These are phyloP conservation scores for Ophiostoma tasmaniense DNA, from an alignment of 2,329 filamentous ascomycete species.

Conservation along the genomic window DNA sequence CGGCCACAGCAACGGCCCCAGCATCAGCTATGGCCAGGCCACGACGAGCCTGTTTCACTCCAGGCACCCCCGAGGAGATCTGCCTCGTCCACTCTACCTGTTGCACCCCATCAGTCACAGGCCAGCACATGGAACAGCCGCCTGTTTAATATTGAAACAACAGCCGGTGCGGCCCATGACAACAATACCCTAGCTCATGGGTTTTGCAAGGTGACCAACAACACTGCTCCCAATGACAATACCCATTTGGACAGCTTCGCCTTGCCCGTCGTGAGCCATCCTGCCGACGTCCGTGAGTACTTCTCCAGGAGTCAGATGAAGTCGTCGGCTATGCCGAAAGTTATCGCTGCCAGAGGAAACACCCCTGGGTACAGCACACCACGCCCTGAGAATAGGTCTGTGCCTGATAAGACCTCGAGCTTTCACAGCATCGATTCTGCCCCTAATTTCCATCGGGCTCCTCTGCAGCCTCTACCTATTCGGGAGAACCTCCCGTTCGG, in stretches of 20 bases:
- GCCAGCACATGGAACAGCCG: constrained; percentile 8
- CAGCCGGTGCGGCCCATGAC: neutral
- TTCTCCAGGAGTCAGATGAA: neutral
- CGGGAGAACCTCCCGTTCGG: neutral
- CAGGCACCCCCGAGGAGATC: too few relatives aligned
- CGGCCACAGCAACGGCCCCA: neutral
- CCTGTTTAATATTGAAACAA: neutral
- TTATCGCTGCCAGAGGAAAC: neutral
- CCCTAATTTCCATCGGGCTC: neutral
- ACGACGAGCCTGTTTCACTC: neutral
- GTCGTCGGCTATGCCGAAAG: neutral
- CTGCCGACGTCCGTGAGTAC: neutral
- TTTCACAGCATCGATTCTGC: neutral
- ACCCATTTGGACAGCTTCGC: neutral
- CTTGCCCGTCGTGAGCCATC: neutral
- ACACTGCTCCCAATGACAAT: neutral
- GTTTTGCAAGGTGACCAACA: neutral
- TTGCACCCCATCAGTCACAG: neutral
- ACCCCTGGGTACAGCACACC: neutral
- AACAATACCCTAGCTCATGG: neutral
- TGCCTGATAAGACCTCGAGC: neutral
- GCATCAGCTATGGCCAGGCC: neutral
- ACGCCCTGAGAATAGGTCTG: neutral
- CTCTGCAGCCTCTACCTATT: neutral
- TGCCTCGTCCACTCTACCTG: neutral